A percentile compares a stretch with the other conserved stretches of the same genome.
Conservation (phyloP, 371 early-diverging fungal genomes). For the Mucor sp. region DNA sequence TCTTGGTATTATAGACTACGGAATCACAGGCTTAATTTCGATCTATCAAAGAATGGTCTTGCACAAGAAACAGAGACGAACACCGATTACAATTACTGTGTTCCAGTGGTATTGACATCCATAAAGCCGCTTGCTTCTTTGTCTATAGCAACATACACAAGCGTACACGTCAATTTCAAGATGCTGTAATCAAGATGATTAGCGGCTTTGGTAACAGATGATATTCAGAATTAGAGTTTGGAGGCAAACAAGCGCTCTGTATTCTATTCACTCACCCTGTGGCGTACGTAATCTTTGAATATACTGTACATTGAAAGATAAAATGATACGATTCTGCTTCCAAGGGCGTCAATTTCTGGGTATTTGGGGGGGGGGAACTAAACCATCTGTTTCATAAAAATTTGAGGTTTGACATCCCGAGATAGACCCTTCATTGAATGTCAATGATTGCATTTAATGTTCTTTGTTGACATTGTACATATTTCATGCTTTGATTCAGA, state of each 20-base stretch:
- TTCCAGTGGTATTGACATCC: background rate
- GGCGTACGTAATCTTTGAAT: background rate
- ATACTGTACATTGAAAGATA: no score
- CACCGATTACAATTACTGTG: no score
- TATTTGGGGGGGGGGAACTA: constrained; percentile 1
- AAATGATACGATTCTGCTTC: background rate
- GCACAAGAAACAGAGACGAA: background rate
- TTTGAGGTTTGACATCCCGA: background rate
- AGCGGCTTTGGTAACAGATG: background rate
- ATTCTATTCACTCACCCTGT: background rate
- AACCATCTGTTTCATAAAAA: background rate
- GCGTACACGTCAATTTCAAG: no score
- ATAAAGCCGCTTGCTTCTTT: no score
- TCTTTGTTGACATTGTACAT: background rate
- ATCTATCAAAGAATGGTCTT: background rate
- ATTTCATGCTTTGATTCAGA: background rate
- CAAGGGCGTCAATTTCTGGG: background rate
- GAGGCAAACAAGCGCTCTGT: background rate
- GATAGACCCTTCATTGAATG: background rate
- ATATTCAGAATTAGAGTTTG: background rate
- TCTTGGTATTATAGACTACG: background rate
- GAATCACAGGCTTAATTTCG: background rate
- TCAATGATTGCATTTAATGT: background rate
- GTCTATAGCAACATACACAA: no score
- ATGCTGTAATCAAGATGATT: background rate